Evolutionary conservation across 331 rosid species (phyloP), one percentile per base, ranked within the genome.

Genomic region (Acacia concinna): DNA sequence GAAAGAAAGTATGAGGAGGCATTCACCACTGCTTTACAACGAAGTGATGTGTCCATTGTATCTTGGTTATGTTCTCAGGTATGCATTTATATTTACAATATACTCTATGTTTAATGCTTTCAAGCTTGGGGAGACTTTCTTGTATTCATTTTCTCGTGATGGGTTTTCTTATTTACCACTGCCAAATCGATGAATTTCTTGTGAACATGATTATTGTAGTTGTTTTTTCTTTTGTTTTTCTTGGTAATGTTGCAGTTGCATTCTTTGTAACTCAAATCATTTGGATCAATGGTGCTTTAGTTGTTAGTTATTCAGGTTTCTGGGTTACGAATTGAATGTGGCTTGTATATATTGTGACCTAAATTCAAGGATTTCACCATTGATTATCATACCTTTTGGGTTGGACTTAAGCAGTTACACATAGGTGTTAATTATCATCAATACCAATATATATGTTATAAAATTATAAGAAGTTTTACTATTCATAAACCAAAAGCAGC

Each of bases 31-130:
- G 98, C 99, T 76, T 84, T 96, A 68, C 99, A 96, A 41, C 90
- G 97, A 89, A 91, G 95, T 81, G 99, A 96, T 60, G 97, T 93
- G 72, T 77, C 86, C 68, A 91, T 96, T 66, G 99, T 96, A 38
- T 96, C 99, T 21, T 96, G 99, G 99, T 77, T 96, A 47, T 96
- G 99, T 78, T 83, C 89, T 78, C 99, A 93, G 98, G 98, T 96
- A 87, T 69, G 85, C 35, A 23, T 20, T 31, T 21, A 38, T 64
- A 52, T 65, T 76, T 73, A 71, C 44, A 71, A 17, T 25, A 44
- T 47, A 21, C 69, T 43, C 8, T 43, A 46, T 15, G 13, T 27
- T 25, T 15, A 41, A 41, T 11, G 59, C 21, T 71, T 25, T 69
- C 59, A 17, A 20, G 27, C 41, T 70, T 34, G 34, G 38, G 6